Conservation (phyloP, 371 early-diverging fungal species). For the Mucor indicus region DNA sequence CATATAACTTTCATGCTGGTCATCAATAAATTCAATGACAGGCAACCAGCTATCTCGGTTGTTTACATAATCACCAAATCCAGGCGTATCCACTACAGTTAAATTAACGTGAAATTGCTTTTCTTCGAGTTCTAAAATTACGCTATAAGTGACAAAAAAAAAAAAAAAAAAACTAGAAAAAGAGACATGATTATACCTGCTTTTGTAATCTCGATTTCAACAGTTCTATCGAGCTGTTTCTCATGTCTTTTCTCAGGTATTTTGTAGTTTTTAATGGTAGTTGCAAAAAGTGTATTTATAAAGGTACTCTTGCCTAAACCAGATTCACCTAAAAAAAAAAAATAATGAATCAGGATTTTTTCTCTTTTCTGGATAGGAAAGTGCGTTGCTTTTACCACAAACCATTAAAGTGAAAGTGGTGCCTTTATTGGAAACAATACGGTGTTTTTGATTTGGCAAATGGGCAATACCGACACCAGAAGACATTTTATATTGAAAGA, state of each 20-base stretch:
- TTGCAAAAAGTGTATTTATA: slow-evolving; percentile 86
- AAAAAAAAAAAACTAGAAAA: neutral
- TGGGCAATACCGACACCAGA: slow-evolving; percentile 91
- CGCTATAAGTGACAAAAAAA: neutral
- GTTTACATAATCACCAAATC: slow-evolving; percentile 80
- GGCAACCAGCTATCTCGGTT: slow-evolving; percentile 64
- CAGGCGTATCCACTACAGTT: slow-evolving; percentile 82
- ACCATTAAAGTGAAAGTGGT: slow-evolving; percentile 95
- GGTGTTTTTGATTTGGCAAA: slow-evolving; percentile 93
- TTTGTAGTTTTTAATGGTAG: slow-evolving; percentile 82
- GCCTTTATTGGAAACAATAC: slow-evolving; percentile 91
- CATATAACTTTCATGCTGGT: slow-evolving; percentile 89
- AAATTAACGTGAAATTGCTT: slow-evolving; percentile 74
- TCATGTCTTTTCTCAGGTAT: slow-evolving; percentile 70
- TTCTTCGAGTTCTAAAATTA: slow-evolving; percentile 16
- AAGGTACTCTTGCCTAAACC: slow-evolving; percentile 89
- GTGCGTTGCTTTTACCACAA: slow-evolving; percentile 66
- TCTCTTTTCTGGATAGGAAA: slow-evolving; percentile 7
- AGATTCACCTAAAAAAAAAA: slow-evolving; percentile 33
- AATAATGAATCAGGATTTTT: slow-evolving; percentile 63
- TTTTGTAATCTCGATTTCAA: slow-evolving; percentile 84
- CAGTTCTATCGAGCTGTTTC: slow-evolving; percentile 83
- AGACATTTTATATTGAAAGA: too few species aligned
- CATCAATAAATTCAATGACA: slow-evolving; percentile 78
- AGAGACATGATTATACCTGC: slow-evolving; percentile 12